These are phyloP conservation scores for Aristolochia fimbriata DNA, from an alignment of 164 flowering plant species.

Conservation along the genomic window DNA sequence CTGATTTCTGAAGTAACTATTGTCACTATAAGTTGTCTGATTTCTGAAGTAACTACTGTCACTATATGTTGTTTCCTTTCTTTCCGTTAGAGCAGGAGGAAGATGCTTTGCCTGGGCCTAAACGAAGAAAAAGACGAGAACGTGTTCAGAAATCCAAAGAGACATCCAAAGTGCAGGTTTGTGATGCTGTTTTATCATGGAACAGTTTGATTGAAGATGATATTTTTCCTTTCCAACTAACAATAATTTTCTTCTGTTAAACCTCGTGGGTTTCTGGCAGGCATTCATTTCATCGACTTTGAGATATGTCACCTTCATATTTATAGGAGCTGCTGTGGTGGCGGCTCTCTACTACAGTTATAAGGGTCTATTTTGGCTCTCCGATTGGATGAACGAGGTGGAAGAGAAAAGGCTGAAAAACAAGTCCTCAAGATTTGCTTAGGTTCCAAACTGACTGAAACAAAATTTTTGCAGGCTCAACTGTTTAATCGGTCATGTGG, in stretches of 20 bases:
- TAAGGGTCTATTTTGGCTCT: conserved; percentile 62
- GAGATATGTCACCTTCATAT: conserved; percentile 27
- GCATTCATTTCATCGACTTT: conserved; percentile 18
- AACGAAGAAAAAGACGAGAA: conserved; percentile 55
- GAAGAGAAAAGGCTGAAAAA: conserved; percentile 44
- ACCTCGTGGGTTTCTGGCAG: conserved; percentile 24
- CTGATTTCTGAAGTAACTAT: neutral
- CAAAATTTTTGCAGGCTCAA: no score
- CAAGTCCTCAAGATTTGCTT: conserved; percentile 20
- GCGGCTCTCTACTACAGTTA: conserved; percentile 48
- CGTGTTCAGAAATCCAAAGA: conserved; percentile 27
- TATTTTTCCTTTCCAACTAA: neutral
- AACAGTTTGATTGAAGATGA: neutral
- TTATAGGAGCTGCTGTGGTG: conserved; percentile 22
- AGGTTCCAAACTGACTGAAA: neutral
- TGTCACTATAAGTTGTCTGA: no score
- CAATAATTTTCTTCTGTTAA: neutral
- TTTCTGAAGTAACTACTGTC: neutral
- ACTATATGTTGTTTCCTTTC: neutral
- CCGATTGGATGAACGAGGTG: conserved; percentile 80
- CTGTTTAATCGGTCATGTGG: no score
- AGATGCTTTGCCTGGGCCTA: conserved; percentile 26
- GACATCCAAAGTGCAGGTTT: conserved; percentile 58
- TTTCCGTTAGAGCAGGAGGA: conserved; percentile 31
- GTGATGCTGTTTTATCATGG: neutral